These are phyloP conservation scores for Fusarium albidum DNA, from an alignment of 2,329 filamentous ascomycete genomes.

Conservation along the genomic window DNA sequence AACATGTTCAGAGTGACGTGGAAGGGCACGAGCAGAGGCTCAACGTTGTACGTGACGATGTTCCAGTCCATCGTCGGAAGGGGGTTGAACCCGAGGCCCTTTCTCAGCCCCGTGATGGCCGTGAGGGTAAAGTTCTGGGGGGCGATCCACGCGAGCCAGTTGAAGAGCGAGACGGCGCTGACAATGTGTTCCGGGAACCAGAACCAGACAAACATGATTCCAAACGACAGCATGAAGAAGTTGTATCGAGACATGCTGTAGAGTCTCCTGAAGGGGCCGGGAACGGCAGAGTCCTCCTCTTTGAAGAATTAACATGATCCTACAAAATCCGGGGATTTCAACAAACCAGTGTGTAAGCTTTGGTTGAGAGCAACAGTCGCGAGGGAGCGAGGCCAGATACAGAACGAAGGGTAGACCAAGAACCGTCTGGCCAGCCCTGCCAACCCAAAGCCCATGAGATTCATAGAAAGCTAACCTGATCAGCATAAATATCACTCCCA, in stretches of 20 bases:
- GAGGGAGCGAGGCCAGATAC: slow-evolving; percentile 46
- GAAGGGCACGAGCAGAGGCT: slow-evolving; percentile 46
- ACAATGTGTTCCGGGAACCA: slow-evolving; percentile 36
- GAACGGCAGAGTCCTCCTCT: slow-evolving; percentile 18
- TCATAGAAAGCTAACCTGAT: slow-evolving; percentile 17
- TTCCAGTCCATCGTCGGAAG: slow-evolving; percentile 62
- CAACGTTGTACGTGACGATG: slow-evolving; percentile 29
- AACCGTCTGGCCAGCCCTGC: slow-evolving; percentile 60
- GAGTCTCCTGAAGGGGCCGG: slow-evolving; percentile 27
- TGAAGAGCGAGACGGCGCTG: slow-evolving; percentile 49
- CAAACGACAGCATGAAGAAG: slow-evolving; percentile 32
- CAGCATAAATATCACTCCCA: background rate
- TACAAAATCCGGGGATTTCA: accelerated
- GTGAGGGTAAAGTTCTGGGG: slow-evolving; percentile 53
- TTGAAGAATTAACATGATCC: accelerated
- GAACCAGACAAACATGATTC: slow-evolving; percentile 35
- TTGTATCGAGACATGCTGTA: slow-evolving; percentile 34
- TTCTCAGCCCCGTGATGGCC: slow-evolving; percentile 52
- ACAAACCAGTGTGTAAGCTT: slow-evolving; percentile 28
- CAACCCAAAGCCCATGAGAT: slow-evolving; percentile 62
- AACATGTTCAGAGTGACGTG: slow-evolving; percentile 49
- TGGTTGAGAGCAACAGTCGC: slow-evolving; percentile 34
- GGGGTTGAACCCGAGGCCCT: slow-evolving; percentile 57
- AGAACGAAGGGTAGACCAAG: slow-evolving; percentile 56
- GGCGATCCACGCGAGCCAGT: slow-evolving; percentile 65